These are phyloP conservation scores for Eucalyptus camaldulensis DNA, from an alignment of 345 rosid genomes.

Conservation along the genomic window DNA sequence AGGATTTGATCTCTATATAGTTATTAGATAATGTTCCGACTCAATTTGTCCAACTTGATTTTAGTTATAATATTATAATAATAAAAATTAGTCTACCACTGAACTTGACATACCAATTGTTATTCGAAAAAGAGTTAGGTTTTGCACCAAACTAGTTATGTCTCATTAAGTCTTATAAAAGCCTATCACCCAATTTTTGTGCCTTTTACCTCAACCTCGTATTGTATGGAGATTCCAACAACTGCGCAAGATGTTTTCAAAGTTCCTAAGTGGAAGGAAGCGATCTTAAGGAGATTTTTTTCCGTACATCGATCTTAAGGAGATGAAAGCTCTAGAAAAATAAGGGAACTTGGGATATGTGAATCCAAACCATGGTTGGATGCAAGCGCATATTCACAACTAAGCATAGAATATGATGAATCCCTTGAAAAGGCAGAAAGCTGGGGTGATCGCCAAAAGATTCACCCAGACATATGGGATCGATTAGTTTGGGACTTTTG, in stretches of 20 bases:
- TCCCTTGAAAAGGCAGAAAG: neutral
- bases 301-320: neutral
- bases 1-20: neutral
- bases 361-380: neutral
- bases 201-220: neutral
- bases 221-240: neutral
- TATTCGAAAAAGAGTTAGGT: neutral
- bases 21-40: neutral
- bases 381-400: neutral
- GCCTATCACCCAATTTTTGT: neutral
- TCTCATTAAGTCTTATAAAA: neutral
- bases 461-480: neutral
- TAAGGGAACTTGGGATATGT: neutral
- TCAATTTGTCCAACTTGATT: neutral
- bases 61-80: too few relatives aligned
- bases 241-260: neutral
- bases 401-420: neutral
- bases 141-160: neutral
- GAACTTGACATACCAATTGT: neutral
- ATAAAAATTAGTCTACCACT: neutral
- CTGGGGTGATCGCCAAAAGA: neutral
- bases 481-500: neutral
- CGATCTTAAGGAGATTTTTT: neutral
- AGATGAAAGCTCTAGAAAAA: neutral
- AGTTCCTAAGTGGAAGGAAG: neutral